Evolutionary conservation across 2,329 filamentous ascomycete genomes (phyloP), one percentile per base, ranked within the genome.

Genomic region (Fusarium drepaniforme): DNA sequence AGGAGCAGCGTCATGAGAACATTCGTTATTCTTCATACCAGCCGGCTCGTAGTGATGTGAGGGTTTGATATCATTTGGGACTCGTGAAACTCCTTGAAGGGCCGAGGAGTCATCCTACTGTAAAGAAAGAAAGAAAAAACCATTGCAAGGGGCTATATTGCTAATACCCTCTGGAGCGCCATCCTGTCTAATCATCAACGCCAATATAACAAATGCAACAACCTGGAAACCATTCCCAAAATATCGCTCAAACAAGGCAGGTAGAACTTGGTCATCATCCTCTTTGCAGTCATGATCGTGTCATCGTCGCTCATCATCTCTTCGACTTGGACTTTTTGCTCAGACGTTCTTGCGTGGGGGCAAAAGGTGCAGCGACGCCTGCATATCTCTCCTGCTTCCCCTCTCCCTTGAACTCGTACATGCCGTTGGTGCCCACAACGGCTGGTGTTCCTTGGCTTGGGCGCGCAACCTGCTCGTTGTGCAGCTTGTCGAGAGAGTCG

Each of bases 401-500:
- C 44, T 83, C 86, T 23, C 83, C 85, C 51, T 83, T 85, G 76
- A 90, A 88, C 70, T 89, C 85, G 75, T 88, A 91, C 23, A 83
- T 81, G 16, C 90, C 89, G 23, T 83, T 84, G 9, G 84, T 66
- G 7, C 81, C 82, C 28, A 85, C 74, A 8, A 79, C 79, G 21
- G 87, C 88, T 0, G 90, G 91, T 16, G 81, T 81, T 2, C 90
- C 90, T 46, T 88, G 86, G 11, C 84, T 85, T 2, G 95, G 95
- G 64, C 90, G 89, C 59, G 86, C 84, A 63, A 92, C 85, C 84
- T 98, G 95, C 80, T 97, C 94, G 61, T 91, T 89, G 81, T 98
- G 96, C 73, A 98, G 86, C 81, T 92, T 93, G 82, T 98, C 95
- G 40, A 98, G 87, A 2, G 94, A 91, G 25, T 83, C 81, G 59